Conservation (phyloP, 129 eudicot species). For the Chrysanthemum lavandulifolium region DNA sequence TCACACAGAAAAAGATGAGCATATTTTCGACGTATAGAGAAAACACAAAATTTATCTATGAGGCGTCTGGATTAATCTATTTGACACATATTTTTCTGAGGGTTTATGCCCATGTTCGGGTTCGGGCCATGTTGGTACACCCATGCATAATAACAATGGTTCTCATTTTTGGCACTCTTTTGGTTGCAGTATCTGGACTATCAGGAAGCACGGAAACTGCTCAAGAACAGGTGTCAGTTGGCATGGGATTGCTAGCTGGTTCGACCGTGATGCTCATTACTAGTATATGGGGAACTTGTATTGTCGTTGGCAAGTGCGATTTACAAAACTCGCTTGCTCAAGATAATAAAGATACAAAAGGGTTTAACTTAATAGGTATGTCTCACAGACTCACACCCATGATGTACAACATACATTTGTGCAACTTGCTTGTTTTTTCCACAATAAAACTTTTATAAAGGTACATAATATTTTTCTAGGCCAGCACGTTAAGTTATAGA, state of each 20-base stretch:
- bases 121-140: neutral
- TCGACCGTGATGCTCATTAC: conserved; percentile 64
- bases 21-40: too few species aligned
- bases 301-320: conserved; percentile 51
- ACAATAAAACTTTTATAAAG: neutral
- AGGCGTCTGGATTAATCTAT: too few species aligned
- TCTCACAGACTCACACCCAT: conserved; percentile 1
- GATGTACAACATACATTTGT: neutral
- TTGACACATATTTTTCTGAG: neutral
- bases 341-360: conserved; percentile 52
- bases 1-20: too few species aligned
- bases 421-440: neutral
- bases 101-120: neutral
- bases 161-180: neutral
- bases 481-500: too few species aligned
- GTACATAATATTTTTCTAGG: too few species aligned
- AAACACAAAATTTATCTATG: too few species aligned
- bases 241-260: conserved; percentile 63
- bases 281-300: conserved; percentile 59
- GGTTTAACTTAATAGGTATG: conserved; percentile 43
- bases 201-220: conserved; percentile 51
- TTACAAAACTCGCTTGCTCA: conserved; percentile 42
- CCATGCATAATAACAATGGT: conserved; percentile 5
- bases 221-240: conserved; percentile 52
- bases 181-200: conserved; percentile 63